A percentile compares a stretch with the other conserved stretches of the same genome.
Conservation (phyloP, 75 land plant genomes). For the Picea sitchensis region DNA sequence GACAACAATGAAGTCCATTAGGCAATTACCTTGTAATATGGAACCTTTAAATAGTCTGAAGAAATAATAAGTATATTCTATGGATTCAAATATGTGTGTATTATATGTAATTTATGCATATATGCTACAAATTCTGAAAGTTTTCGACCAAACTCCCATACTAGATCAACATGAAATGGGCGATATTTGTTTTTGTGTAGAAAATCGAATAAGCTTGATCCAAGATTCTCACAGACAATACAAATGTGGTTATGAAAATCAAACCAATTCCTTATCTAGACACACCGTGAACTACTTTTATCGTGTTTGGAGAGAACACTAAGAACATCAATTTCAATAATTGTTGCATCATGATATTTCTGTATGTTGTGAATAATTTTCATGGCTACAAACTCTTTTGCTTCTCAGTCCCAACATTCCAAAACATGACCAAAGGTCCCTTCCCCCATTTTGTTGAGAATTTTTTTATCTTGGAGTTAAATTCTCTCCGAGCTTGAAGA, state of each 20-base stretch:
- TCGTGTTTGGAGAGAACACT: constrained; percentile 46
- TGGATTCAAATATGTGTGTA: constrained; percentile 91
- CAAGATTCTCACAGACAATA: constrained; percentile 95
- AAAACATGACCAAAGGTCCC: too few species aligned
- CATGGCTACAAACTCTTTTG: constrained; percentile 3
- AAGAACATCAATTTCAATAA: constrained; percentile 74
- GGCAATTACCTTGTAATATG: constrained; percentile 38
- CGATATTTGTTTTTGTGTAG: constrained; percentile 64
- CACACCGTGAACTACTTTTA: constrained; percentile 48
- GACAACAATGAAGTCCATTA: background rate
- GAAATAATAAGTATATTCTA: constrained; percentile 93
- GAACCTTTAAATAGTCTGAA: constrained; percentile 57
- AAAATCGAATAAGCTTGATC: constrained; percentile 90
- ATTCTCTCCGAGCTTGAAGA: constrained; percentile 79
- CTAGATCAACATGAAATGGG: constrained; percentile 76
- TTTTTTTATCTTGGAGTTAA: constrained; percentile 70
- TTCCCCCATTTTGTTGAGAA: too few species aligned
- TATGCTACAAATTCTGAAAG: constrained; percentile 88
- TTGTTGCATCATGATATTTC: constrained; percentile 72
- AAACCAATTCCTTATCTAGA: constrained; percentile 76
- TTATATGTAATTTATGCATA: constrained; percentile 49
- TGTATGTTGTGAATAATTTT: constrained; percentile 65
- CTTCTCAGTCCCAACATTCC: too few species aligned
- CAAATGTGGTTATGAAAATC: constrained; percentile 87
- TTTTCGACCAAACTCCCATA: constrained; percentile 81